phyloP scores from a whole-genome alignment of 305 asterid genomes.

The Coffea humblotiana region DNA sequence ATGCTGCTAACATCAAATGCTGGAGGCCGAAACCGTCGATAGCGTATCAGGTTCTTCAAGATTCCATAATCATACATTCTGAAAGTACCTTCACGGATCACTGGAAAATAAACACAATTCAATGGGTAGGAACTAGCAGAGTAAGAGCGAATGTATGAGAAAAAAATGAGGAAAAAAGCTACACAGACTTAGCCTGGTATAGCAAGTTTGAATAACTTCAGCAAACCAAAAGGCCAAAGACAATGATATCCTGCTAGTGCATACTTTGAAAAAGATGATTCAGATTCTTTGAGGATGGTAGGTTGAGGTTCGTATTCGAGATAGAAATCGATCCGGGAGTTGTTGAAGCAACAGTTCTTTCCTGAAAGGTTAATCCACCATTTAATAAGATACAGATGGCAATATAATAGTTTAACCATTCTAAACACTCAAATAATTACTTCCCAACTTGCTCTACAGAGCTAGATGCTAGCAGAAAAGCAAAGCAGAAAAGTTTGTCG shows the following conservation, averaged over 20 bases:
- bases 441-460: not conserved
- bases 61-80: constrained; percentile 81
- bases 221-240: not conserved
- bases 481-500: not conserved
- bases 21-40: constrained; percentile 68
- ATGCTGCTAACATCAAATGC: constrained; percentile 62
- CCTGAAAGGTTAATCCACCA: constrained; percentile 47
- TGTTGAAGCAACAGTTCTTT: constrained; percentile 87
- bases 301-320: constrained; percentile 95
- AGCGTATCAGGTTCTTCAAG: constrained; percentile 59
- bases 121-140: constrained; percentile 7
- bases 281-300: constrained; percentile 84
- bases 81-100: constrained; percentile 89
- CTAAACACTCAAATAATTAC: not conserved
- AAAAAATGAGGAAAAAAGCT: not conserved
- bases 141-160: not conserved
- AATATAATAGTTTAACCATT: not conserved
- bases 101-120: constrained; percentile 38
- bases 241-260: constrained; percentile 21
- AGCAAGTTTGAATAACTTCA: not conserved
- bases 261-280: constrained; percentile 93
- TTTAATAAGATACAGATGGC: not conserved
- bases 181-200: not conserved
- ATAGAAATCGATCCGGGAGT: constrained; percentile 70
- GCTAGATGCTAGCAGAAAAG: not conserved